Percentiles rank a stretch among this genome's conserved stretches.
Conservation (phyloP, 352 stramenopile species). For the Phytophthora citrophthora region DNA sequence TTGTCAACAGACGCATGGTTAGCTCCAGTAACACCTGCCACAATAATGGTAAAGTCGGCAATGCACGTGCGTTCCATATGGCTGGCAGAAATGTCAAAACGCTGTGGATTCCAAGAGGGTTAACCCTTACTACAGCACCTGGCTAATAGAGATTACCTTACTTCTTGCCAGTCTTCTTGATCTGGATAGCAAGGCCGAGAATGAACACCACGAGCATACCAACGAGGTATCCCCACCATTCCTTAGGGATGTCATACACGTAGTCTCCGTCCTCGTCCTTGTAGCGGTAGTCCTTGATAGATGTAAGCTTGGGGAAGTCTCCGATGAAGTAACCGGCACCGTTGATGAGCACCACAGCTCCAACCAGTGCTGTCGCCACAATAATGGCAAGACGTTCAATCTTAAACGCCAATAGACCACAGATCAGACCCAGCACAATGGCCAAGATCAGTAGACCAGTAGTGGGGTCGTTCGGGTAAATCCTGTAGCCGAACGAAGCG, state of each 20-base stretch:
- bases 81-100: not conserved
- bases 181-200: conserved; percentile 55
- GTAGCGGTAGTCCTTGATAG: conserved; percentile 48
- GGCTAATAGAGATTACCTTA: conserved; percentile 26
- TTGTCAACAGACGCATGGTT: conserved; percentile 6
- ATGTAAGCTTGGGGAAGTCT: conserved; percentile 48
- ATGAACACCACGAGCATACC: conserved; percentile 53
- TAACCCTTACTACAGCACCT: not conserved
- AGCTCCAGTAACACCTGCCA: conserved; percentile 8
- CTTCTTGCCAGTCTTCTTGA: conserved; percentile 60
- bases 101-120: too few relatives aligned
- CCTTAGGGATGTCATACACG: conserved; percentile 53
- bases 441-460: conserved; percentile 49
- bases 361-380: conserved; percentile 63
- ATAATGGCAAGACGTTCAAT: conserved; percentile 60
- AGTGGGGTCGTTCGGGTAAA: conserved; percentile 55
- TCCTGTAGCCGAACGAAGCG: conserved; percentile 55
- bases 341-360: conserved; percentile 48
- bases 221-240: conserved; percentile 61
- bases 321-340: conserved; percentile 71
- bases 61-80: conserved; percentile 1
- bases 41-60: conserved; percentile 1
- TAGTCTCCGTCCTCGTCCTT: conserved; percentile 41
- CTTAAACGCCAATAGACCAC: conserved; percentile 51
- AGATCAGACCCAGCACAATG: conserved; percentile 49